phyloP scores from a whole-genome alignment of 306 rosid genomes.

The Quercus alba region DNA sequence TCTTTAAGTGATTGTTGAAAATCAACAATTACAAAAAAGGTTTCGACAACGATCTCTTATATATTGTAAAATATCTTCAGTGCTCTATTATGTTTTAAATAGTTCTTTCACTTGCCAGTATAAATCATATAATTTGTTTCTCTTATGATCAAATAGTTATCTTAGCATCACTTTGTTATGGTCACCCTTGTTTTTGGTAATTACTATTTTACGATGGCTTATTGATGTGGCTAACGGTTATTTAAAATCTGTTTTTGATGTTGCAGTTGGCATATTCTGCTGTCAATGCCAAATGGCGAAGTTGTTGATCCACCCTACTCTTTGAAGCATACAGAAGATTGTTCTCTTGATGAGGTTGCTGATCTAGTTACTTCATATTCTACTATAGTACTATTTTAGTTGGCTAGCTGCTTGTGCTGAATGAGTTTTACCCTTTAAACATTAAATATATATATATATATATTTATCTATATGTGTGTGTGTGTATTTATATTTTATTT shows the following conservation, averaged over 20 bases:
- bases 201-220: background rate
- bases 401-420: background rate
- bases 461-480: background rate
- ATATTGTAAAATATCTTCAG: background rate
- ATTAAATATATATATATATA: background rate
- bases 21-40: background rate
- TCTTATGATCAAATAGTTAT: background rate
- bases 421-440: background rate
- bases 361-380: constrained; percentile 15
- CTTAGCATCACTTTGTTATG: background rate
- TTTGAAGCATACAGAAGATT: constrained; percentile 59
- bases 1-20: background rate
- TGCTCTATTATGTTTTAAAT: background rate
- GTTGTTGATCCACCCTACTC: constrained; percentile 63
- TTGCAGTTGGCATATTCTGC: constrained; percentile 70
- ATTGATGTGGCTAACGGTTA: background rate
- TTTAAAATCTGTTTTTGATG: constrained; percentile 3
- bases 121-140: background rate
- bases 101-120: background rate
- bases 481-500: constrained; percentile 4
- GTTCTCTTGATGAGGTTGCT: constrained; percentile 74
- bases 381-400: background rate
- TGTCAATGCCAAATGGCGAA: constrained; percentile 68
- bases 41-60: background rate
- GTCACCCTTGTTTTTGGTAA: background rate